These are phyloP conservation scores for Stereum hirsutum DNA, from an alignment of 1,284 basidiomycete genomes.

Conservation along the genomic window DNA sequence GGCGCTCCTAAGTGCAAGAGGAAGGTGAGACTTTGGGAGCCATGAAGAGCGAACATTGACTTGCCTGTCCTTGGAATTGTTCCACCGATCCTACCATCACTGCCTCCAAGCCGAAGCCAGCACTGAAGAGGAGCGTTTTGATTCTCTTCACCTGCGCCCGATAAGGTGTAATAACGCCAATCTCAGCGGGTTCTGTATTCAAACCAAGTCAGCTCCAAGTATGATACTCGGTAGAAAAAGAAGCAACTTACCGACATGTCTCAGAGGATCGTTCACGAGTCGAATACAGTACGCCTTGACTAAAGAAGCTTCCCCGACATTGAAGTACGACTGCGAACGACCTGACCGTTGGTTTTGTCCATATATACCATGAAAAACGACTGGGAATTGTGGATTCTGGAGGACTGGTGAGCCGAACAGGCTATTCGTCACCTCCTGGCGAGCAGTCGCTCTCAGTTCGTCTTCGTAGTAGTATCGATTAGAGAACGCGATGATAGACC, in stretches of 20 bases:
- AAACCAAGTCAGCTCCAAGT: neutral
- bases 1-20: constrained; percentile 25
- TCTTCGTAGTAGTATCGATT: constrained; percentile 46
- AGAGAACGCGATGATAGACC: constrained; percentile 44
- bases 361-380: constrained; percentile 36
- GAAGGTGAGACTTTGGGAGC: neutral
- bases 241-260: constrained; percentile 24
- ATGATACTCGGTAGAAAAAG: no score
- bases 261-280: constrained; percentile 18
- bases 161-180: constrained; percentile 49
- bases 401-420: constrained; percentile 25
- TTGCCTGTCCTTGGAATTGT: constrained; percentile 54
- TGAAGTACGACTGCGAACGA: constrained; percentile 39
- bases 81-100: constrained; percentile 52
- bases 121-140: constrained; percentile 22
- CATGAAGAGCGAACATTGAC: constrained; percentile 12
- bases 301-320: constrained; percentile 32
- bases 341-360: constrained; percentile 33
- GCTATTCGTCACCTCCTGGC: constrained; percentile 23
- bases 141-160: constrained; percentile 43
- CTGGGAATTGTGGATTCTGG: constrained; percentile 27
- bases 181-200: constrained; percentile 30
- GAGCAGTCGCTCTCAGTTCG: constrained; percentile 36
- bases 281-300: constrained; percentile 28
- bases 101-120: constrained; percentile 22